phyloP scores from a whole-genome alignment of 805 yeast species.

The Candida ipomoeae region DNA sequence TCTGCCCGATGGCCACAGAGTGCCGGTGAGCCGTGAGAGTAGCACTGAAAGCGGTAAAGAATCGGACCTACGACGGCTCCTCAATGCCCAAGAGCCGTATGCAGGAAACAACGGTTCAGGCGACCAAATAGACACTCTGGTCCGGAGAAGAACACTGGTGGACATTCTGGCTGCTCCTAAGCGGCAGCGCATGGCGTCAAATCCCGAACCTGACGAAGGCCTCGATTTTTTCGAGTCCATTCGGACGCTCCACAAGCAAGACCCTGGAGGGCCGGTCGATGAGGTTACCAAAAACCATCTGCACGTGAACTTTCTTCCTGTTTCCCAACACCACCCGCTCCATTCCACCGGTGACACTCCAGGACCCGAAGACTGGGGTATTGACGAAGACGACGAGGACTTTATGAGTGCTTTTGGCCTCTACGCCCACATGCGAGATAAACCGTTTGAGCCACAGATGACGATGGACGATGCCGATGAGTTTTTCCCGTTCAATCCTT shows the following conservation, averaged over 20 bases:
- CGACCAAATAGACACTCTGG: not conserved
- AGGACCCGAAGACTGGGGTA: constrained; percentile 14
- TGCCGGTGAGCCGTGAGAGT: not conserved
- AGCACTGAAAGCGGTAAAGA: constrained; percentile 22
- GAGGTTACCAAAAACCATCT: too few relatives aligned
- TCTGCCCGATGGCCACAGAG: constrained; percentile 29
- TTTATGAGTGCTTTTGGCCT: constrained; percentile 33
- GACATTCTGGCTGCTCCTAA: not conserved
- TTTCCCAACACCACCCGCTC: constrained; percentile 52
- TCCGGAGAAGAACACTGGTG: constrained; percentile 12
- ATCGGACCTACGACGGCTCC: constrained; percentile 41
- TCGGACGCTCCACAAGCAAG: constrained; percentile 38
- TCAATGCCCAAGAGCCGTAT: constrained; percentile 30
- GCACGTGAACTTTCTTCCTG: constrained; percentile 27
- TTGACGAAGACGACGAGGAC: constrained; percentile 36
- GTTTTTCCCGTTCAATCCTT: constrained; percentile 41
- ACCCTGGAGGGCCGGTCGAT: not conserved
- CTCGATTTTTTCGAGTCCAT: constrained; percentile 70
- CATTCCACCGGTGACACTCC: constrained; percentile 18
- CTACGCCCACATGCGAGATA: constrained; percentile 32
- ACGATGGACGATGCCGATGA: constrained; percentile 12
- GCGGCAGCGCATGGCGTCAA: constrained; percentile 5
- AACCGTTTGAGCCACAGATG: constrained; percentile 10
- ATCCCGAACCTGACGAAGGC: constrained; percentile 49
- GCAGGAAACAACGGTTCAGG: not conserved